phyloP scores from a whole-genome alignment of 768 basidiomycete genomes.

The Leccinum aurantiacum region DNA sequence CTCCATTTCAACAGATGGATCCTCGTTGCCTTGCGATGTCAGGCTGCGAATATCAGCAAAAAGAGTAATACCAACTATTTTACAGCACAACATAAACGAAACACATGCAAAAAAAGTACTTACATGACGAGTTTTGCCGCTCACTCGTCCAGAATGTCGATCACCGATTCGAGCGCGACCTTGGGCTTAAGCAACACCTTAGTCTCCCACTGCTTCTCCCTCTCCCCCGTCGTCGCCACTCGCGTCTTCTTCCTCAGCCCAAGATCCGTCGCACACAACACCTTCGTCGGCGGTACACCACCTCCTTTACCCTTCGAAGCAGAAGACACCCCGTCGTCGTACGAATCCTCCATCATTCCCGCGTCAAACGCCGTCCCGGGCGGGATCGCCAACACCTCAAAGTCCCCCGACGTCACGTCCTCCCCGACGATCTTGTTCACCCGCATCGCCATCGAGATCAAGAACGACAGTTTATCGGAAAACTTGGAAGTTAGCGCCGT shows the following conservation, averaged over 20 bases:
- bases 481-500: conserved; percentile 45
- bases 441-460: conserved; percentile 46
- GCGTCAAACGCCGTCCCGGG: conserved; percentile 28
- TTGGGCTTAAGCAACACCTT: conserved; percentile 39
- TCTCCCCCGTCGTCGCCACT: conserved; percentile 25
- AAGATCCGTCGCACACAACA: conserved; percentile 39
- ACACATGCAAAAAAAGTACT: neutral
- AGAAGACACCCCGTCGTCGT: conserved; percentile 26
- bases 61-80: too few relatives aligned
- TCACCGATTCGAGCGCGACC: conserved; percentile 38
- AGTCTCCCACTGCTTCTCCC: conserved; percentile 31
- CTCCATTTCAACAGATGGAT: too few relatives aligned
- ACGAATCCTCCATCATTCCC: conserved; percentile 33
- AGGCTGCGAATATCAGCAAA: too few relatives aligned
- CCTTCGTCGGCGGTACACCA: conserved; percentile 12
- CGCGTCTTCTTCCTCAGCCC: conserved; percentile 35
- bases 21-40: too few relatives aligned
- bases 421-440: conserved; percentile 42
- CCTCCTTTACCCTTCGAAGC: conserved; percentile 4
- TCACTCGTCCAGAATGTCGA: conserved; percentile 36
- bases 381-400: conserved; percentile 30
- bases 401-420: conserved; percentile 33
- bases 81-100: neutral
- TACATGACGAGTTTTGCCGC: neutral
- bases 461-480: conserved; percentile 39